Base-by-base conservation (phyloP, 2,329 filamentous ascomycete genomes). In the Ramichloridium luteum region DNA sequence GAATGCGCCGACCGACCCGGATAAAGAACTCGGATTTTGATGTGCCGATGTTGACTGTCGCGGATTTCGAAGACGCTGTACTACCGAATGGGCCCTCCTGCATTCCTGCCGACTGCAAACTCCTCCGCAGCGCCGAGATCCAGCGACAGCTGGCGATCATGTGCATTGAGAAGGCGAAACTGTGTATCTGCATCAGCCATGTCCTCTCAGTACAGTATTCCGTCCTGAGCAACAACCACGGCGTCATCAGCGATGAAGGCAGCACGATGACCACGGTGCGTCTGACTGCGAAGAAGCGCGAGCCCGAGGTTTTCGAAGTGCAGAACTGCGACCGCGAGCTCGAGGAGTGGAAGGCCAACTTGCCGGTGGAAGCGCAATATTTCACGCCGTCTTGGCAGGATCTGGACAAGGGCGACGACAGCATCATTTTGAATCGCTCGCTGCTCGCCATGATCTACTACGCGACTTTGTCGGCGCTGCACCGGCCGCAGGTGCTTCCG, bases 21-120 rank as follows among this genome's bases (percentile, higher is more conserved):
- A 92, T 94, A 57, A 92, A 92, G 65, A 78, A 85, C 38, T 82
- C 90, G 48, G 86, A 94, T 54, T 93, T 83, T 52, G 83, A 94
- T 51, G 85, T 94, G 16, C 83, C 86, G 1, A 90, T 93, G 82
- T 67, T 94, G 30, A 75, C 73, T 10, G 64, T 90, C 45, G 68
- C 73, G 43, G 88, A 96, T 51, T 94, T 96, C 49, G 84, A 93
- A 48, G 75, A 83, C 42, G 66, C 71, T 27, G 54, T 70, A 1
- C 31, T 54, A 10, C 65, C 80, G 1, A 72, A 80, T 8, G 70
- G 73, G 29, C 74, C 83, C 39, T 68, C 71, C 10, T 70, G 77
- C 40, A 71, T 92, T 36, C 69, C 80, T 0, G 57, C 69, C 11
- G 73, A 80, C 37, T 92, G 83, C 56, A 70, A 72, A 11, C 50